Evolutionary conservation across 345 rosid genomes (phyloP), one percentile per base, ranked within the genome.

Genomic region (Hypericum androsaemum): DNA sequence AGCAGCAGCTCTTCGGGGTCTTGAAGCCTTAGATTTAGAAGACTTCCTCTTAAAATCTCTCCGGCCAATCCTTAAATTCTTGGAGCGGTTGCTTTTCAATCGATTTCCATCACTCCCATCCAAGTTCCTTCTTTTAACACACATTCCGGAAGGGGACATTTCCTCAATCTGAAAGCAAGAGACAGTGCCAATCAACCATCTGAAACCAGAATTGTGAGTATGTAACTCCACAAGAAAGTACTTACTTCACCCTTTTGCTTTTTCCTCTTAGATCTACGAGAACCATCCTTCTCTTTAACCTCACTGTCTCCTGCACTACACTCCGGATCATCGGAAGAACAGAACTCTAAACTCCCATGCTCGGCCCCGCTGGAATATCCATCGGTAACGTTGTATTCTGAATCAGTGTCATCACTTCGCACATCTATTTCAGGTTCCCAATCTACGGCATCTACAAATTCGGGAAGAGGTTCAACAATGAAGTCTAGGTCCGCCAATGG

Each of bases 1-100:
- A 41, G 99, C 97, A 60, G 97, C 97, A 54, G 86, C 94, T 71
- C 99, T 78, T 64, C 76, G 88, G 59, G 99, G 99, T 76, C 99
- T 78, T 41, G 71, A 76, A 48, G 77, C 76, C 72, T 81, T 83
- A 15, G 77, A 80, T 74, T 66, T 72, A 55, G 95, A 79, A 64
- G 81, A 73, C 63, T 72, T 83, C 64, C 61, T 77, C 64, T 67
- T 79, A 10, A 70, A 73, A 61, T 60, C 66, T 70, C 79, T 85
- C 44, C 68, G 66, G 52, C 74, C 83, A 69, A 61, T 77, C 71
- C 67, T 77, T 58, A 75, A 70, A 67, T 83, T 83, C 70, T 71
- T 74, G 43, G 50, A 39, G 40, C 58, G 74, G 39, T 71, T 77
- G 70, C 61, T 67, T 64, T 74, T 72, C 41, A 66, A 51, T 54